Evolutionary conservation across 352 stramenopile species (phyloP), one percentile per base, ranked within the genome.

Genomic region (Globisporangium barbulae): DNA sequence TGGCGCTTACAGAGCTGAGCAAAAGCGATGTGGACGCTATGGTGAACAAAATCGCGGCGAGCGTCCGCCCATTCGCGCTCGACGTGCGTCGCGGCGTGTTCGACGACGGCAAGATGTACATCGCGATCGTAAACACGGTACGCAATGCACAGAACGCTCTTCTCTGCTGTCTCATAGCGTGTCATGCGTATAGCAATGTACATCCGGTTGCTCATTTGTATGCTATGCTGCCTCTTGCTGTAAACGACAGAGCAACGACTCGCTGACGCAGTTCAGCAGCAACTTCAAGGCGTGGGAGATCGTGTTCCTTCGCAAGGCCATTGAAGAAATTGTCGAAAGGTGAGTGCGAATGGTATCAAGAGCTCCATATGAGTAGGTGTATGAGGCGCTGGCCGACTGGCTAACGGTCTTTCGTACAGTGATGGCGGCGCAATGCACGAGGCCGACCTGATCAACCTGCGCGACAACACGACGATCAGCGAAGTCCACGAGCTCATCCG

Each of bases 251-350:
- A 89, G 83, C 63, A 89, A 86, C 42, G 85, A 94, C 66, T 66
- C 76, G n/a, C 42, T 93, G n/a, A 86, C 83, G 5, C 64, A 79
- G 61, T 88, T 90, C 53, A 81, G 79, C 58, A 89, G 73, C 70
- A 88, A 80, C 61, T 94, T 83, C 64, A 91, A 89, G 62, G 69
- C 83, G 22, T 93, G 85, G 84, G 85, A 94, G 65, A 94, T 94
- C 62, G 79, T 91, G 28, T 88, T 94, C 47, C 72, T 94, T 52
- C 85, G 85, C 59, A 91, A 85, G 58, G 85, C 81, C 30, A 90
- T 94, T 52, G 79, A 92, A 64, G 75, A 88, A 42, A 94, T 94
- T 54, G 77, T 90, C 33, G 85, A 91, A 21, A 80, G 73, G 81
- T 90, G 70, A 41, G 70, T 9, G 7, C 15, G 45, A 39, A 13